A percentile compares a stretch with the other conserved stretches of the same genome.
These are phyloP conservation scores for Candida methanosorbosa DNA, from an alignment of 805 yeast genomes.

Conservation along the genomic window DNA sequence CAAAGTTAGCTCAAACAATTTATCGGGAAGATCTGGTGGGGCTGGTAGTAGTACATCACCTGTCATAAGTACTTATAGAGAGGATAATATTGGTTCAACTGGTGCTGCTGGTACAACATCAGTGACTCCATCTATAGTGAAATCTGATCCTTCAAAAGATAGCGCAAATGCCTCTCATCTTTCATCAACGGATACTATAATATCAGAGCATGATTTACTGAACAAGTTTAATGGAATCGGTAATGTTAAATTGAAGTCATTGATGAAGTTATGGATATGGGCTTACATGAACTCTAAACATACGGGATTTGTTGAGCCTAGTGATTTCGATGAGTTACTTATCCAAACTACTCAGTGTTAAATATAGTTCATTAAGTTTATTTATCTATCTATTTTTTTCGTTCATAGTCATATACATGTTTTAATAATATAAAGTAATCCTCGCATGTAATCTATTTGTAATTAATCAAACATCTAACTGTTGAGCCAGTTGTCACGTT, in stretches of 20 bases:
- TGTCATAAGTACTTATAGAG: background rate
- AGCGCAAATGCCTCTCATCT: background rate
- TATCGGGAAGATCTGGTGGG: too few species aligned
- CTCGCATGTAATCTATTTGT: background rate
- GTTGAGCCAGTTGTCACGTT: conserved; percentile 47
- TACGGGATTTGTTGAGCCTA: too few species aligned
- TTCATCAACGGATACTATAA: background rate
- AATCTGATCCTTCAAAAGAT: background rate
- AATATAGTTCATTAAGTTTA: background rate
- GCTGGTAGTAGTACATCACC: background rate
- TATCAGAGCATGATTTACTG: conserved; percentile 7
- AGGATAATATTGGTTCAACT: background rate
- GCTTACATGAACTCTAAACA: too few species aligned
- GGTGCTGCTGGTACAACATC: background rate
- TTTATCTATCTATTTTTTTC: background rate
- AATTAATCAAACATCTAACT: conserved; percentile 25
- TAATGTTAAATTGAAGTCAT: conserved; percentile 13
- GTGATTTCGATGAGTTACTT: background rate
- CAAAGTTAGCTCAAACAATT: background rate
- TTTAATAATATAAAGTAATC: too few species aligned
- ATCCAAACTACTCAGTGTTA: background rate
- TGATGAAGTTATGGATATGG: conserved; percentile 21
- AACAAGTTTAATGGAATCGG: conserved; percentile 9
- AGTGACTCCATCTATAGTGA: background rate
- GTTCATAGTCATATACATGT: background rate